Base-by-base conservation (phyloP, 2,329 filamentous ascomycete genomes). In the Tolypocladium cylindrosporum region DNA sequence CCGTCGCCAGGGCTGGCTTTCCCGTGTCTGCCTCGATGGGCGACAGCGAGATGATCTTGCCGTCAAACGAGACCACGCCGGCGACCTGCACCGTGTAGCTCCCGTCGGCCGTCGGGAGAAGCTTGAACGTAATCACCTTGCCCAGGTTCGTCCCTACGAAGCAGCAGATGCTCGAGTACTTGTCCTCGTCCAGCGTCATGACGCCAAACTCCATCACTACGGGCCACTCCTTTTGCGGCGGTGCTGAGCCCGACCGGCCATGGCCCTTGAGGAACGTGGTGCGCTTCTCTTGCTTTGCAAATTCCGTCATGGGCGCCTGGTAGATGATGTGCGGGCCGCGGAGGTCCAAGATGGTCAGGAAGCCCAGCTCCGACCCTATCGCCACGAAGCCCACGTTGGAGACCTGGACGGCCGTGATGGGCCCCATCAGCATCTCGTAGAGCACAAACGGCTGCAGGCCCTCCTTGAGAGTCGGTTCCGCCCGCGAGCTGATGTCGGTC, bases 341-440 rank as follows among this genome's bases (percentile, higher is more conserved):
- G 61, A 99, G 78, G 70, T 99, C 94, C 55, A 97, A 83, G 42
- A 99, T 82, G 10, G 84, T 88, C 42, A 99, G 72, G 62, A 85
- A 85, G 2, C 94, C 94, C 43, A 85, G 84, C 70, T 96, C 89
- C 11, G 91, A 96, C 0, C 91, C 94, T 37, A 88, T 86, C 13
- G 88, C 92, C 13, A 96, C 84, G 68, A 99, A 99, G 0, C 94
- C 94, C 14, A 97, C 86, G 70, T 96, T 90, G n/a, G 91, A 94
- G 58, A 94, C 84, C 59, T 90, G 88, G 42, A 95, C 68, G 1
- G 88, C 89, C 27, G 85, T 92, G 39, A 97, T 85, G 1, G 89
- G 79, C 0, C 92, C 94, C 67, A 91, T 86, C 69, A 88, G 84
- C 80, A 93, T 89, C 69, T 95, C 85, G 59, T 97, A 86, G 39